Base-by-base conservation (phyloP, 345 rosid species). In the Clausena lansium region DNA sequence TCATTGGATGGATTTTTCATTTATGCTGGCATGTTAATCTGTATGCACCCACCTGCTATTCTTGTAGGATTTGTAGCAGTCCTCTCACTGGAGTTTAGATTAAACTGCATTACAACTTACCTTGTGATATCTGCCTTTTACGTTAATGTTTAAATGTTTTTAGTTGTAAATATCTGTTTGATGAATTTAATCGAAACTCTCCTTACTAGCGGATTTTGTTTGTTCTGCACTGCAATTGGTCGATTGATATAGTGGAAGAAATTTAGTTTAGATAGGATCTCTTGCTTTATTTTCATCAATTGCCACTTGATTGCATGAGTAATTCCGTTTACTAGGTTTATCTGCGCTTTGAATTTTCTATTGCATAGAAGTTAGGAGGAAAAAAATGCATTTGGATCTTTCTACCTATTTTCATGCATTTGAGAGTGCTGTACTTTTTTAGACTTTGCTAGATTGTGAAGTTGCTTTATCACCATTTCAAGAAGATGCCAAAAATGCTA, bases 361-460 rank as follows among this genome's bases (percentile, higher is more conserved):
- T 28, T 20, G 3, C 33, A 17, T 32, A 22, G 64, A 35, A 1
- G 41, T 19, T 2, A 6, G 15, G 11, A 17, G 60, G 17, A 47
- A 9, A 20, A 14, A 33, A 17, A 25, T 38, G 22, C 67, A 17
- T 22, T 10, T 33, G 35, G 70, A 58, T 30, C 13, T 32, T 9
- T 47, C 59, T 58, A 9, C 45, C 68, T 6, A 28, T 50, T 38
- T 73, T 35, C 17, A 45, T 41, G 19, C 10, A 25, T 39, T 22
- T 35, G 9, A 41, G 54, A 74, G 32, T 47, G 24, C 38, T 41
- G 17, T 74, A 50, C 41, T 71, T 80, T 65, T 80, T 39, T 82
- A 92, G 99, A 93, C 98, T 20, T 73, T 96, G 85, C 86, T 83
- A 85, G 97, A 94, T 85, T 87, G 87, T 77, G 87, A 88, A 77